Percentiles rank a stretch among this genome's conserved stretches.
Evolutionary conservation across 2,329 filamentous ascomycete genomes (phyloP).

Genomic region (Phialophora chinensis): DNA sequence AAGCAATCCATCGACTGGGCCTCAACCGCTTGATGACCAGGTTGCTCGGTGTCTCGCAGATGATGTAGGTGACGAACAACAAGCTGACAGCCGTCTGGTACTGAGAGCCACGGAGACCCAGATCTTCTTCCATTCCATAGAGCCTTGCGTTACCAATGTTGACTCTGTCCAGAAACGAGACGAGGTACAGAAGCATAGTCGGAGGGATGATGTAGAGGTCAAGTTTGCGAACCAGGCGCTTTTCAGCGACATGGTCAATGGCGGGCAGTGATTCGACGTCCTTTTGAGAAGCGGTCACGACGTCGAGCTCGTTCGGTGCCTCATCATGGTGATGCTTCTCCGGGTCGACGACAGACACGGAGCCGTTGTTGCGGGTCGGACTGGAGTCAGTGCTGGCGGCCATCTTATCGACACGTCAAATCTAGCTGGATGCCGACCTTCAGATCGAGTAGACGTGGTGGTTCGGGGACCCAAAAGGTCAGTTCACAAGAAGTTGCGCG

Average conservation of each 20-base stretch:
- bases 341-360: slow-evolving; percentile 14
- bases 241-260: slow-evolving; percentile 37
- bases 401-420: slow-evolving; percentile 16
- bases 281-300: slow-evolving; percentile 18
- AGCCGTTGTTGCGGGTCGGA: slow-evolving; percentile 11
- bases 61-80: slow-evolving; percentile 67
- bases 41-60: slow-evolving; percentile 47
- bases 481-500: neutral
- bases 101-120: slow-evolving; percentile 57
- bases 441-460: neutral
- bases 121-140: slow-evolving; percentile 51
- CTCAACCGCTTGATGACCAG: slow-evolving; percentile 54
- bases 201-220: slow-evolving; percentile 51
- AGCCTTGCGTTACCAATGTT: slow-evolving; percentile 57
- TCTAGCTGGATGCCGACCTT: neutral
- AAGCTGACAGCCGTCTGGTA: slow-evolving; percentile 73
- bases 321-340: slow-evolving; percentile 14
- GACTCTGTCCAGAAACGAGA: slow-evolving; percentile 59
- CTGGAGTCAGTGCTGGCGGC: slow-evolving; percentile 24
- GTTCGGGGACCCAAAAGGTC: neutral
- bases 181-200: slow-evolving; percentile 63
- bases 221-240: slow-evolving; percentile 47
- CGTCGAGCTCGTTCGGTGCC: slow-evolving; percentile 1
- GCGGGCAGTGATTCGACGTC: slow-evolving; percentile 22
- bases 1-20: slow-evolving; percentile 60